Evolutionary conservation across 768 basidiomycete species (phyloP).

Genomic region (Suillus sp.): DNA sequence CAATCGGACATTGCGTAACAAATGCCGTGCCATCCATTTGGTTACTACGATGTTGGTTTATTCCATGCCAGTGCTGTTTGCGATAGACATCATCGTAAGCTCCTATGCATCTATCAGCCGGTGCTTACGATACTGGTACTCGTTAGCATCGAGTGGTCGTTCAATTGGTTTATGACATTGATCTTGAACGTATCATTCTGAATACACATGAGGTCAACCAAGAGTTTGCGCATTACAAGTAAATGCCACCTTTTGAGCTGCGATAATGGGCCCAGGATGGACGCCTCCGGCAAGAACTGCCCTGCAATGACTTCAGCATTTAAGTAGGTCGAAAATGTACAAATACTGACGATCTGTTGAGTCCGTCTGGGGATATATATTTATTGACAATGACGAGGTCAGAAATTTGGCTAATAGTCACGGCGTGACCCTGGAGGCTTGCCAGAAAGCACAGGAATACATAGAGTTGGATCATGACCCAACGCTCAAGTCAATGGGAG

Average conservation of each 20-base stretch:
- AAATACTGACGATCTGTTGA: not conserved
- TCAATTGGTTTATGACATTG: not conserved
- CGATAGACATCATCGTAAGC: not conserved
- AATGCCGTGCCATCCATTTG: not conserved
- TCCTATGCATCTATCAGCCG: not conserved
- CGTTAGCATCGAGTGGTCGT: not conserved
- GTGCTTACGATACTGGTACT: not conserved
- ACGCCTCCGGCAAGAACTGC: not conserved
- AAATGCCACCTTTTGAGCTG: not conserved
- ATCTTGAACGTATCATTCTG: not conserved
- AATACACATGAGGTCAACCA: not conserved
- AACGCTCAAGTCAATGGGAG: not conserved
- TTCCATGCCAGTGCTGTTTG: not conserved
- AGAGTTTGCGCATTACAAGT: not conserved
- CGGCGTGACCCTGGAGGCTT: not conserved
- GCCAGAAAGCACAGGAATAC: not conserved
- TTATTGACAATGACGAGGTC: not conserved
- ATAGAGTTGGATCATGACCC: not conserved
- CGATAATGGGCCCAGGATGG: not conserved
- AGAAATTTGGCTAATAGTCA: not conserved
- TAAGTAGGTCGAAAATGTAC: not conserved
- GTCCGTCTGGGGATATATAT: not conserved
- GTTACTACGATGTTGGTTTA: not conserved
- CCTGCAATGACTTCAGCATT: not conserved
- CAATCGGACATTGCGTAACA: not conserved